Base-by-base conservation (phyloP, 2,329 filamentous ascomycete species). In the Alternaria sp. region DNA sequence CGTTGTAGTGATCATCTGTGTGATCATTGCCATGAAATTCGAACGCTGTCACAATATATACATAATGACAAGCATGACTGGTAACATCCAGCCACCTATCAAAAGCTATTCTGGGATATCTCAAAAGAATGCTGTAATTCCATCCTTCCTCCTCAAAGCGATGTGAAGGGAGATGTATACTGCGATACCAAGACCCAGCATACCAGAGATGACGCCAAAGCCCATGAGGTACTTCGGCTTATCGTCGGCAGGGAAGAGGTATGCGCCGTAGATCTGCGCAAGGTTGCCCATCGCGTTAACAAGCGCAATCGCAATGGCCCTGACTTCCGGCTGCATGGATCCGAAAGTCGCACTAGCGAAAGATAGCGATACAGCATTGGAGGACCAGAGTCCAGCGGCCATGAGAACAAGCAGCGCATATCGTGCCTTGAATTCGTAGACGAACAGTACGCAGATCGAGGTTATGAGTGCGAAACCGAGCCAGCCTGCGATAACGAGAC, bases 341-440 rank as follows among this genome's bases (percentile, higher is more conserved):
- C 81, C 81, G 68, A 88, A 87, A 0, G 84, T 85, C 0, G 84
- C 83, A 4, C 84, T 84, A 0, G 84, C 84, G 60, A 84, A 88
- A 0, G 84, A 82, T 17, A 88, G 77, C 0, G 83, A 80, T 3
- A 85, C 79, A 1, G 82, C 85, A 67, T 88, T 87, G 2, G 83
- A 82, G 0, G 83, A 79, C 85, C 85, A 87, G 0, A 88, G 77
- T 0, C 85, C 86, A 1, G 84, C 82, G 0, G 85, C 85, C 84
- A 87, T 86, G 59, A 88, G 77, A 2, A 87, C 84, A 0, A 88
- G 80, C 1, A 88, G 77, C 0, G 80, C 84, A 65, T 88, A 88
- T 6, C 86, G 81, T 1, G 84, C 85, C 1, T 79, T 84, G 73
- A 83, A 85, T 71, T 85, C 76, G 73, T 86, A 86, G 4, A 87